Evolutionary conservation across 2,329 filamentous ascomycete genomes (phyloP).

Genomic region (Drechslerella coelobrocha): DNA sequence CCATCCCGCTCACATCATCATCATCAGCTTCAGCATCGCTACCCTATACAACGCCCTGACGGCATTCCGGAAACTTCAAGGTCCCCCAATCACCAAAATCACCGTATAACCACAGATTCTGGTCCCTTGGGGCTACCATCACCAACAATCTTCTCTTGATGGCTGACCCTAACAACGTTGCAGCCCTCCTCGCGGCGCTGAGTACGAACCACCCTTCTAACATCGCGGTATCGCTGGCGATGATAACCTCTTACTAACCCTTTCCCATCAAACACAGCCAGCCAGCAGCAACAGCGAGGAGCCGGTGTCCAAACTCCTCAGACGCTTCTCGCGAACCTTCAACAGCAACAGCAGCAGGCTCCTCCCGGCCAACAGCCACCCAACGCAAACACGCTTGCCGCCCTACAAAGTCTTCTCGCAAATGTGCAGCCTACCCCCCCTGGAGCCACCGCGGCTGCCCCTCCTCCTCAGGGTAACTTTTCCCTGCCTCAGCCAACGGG

Average conservation of each 20-base stretch:
- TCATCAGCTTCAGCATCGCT: neutral
- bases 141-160: constrained; percentile 49
- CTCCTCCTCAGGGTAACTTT: constrained; percentile 59
- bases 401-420: constrained; percentile 40
- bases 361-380: constrained; percentile 18
- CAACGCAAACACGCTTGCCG: constrained; percentile 31
- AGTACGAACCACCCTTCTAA: constrained; percentile 48
- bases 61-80: too few species aligned
- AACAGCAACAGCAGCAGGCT: constrained; percentile 38
- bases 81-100: too few species aligned
- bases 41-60: too few species aligned
- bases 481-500: constrained; percentile 71
- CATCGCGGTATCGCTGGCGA: neutral
- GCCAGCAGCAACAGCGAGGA: constrained; percentile 47
- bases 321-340: constrained; percentile 22
- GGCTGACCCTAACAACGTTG: constrained; percentile 55
- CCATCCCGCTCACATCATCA: neutral
- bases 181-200: constrained; percentile 54
- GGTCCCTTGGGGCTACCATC: too few species aligned
- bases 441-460: constrained; percentile 52
- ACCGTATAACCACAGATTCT: too few species aligned
- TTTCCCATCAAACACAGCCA: constrained; percentile 19
- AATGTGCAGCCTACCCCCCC: constrained; percentile 35
- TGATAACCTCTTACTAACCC: constrained; percentile 1
- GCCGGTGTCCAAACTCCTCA: constrained; percentile 42